Conservation (phyloP, 768 basidiomycete species). For the Suillus brevipes region DNA sequence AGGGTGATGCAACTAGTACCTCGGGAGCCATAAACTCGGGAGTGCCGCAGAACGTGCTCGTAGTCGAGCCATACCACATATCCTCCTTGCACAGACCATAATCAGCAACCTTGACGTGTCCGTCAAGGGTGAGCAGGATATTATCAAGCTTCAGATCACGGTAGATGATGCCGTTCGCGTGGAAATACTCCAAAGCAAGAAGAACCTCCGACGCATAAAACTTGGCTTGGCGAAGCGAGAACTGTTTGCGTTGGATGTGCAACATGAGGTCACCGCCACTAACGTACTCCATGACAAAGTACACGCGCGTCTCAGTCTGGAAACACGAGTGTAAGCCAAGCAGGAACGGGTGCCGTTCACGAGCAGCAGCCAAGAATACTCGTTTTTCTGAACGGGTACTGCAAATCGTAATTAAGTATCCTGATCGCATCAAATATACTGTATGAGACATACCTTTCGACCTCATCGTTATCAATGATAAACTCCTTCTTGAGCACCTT, state of each 20-base stretch:
- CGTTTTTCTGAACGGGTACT: conserved; percentile 99
- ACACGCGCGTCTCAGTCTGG: conserved; percentile 98
- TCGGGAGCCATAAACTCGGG: conserved; percentile 99
- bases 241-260: conserved; percentile 98
- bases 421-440: conserved; percentile 4
- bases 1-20: conserved; percentile 43
- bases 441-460: conserved; percentile 79
- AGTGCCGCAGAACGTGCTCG: conserved; percentile 98
- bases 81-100: conserved; percentile 99
- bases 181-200: conserved; percentile 96
- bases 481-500: conserved; percentile 99
- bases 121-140: conserved; percentile 93
- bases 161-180: conserved; percentile 98
- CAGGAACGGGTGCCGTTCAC: conserved; percentile 96
- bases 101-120: conserved; percentile 98
- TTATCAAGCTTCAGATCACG: conserved; percentile 98
- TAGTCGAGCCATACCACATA: conserved; percentile 96
- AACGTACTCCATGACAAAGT: conserved; percentile 99
- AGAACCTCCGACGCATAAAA: conserved; percentile 98
- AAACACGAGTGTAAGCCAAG: conserved; percentile 98
- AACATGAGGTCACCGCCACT: conserved; percentile 99
- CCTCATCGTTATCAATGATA: conserved; percentile 99
- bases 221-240: conserved; percentile 97
- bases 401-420: conserved; percentile 11
- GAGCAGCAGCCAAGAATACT: conserved; percentile 95